Evolutionary conservation across 305 asterid species (phyloP).

Genomic region (Solanum hybrid): DNA sequence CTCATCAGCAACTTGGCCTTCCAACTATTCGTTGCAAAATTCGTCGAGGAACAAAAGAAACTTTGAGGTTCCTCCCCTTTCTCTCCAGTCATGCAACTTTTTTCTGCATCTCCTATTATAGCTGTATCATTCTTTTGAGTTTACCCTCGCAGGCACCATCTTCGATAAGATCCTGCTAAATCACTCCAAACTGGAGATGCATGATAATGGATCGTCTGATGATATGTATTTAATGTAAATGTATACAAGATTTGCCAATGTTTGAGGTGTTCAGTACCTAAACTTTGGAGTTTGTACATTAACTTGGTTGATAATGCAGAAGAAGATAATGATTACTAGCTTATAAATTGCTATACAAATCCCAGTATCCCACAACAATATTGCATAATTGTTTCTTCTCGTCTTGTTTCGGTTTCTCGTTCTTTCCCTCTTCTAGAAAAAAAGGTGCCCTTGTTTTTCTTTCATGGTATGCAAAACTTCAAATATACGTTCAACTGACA

Average conservation of each 20-base stretch:
- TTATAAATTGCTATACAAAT: not conserved
- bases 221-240: not conserved
- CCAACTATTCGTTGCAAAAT: constrained; percentile 85
- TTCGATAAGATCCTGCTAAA: constrained; percentile 25
- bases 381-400: not conserved
- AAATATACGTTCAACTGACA: not conserved
- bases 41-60: constrained; percentile 91
- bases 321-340: not conserved
- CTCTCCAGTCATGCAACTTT: not conserved
- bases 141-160: constrained; percentile 50
- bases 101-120: not conserved
- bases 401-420: not conserved
- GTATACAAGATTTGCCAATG: not conserved
- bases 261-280: not conserved
- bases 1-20: constrained; percentile 80
- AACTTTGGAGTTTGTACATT: not conserved
- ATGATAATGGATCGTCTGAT: not conserved
- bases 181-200: not conserved
- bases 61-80: constrained; percentile 42
- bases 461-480: not conserved
- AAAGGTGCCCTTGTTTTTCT: not conserved
- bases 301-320: not conserved
- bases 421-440: not conserved
- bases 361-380: not conserved
- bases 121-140: not conserved